These are phyloP conservation scores for Hanseniaspora sp. DNA, from an alignment of 1,139 yeast species.

Conservation along the genomic window DNA sequence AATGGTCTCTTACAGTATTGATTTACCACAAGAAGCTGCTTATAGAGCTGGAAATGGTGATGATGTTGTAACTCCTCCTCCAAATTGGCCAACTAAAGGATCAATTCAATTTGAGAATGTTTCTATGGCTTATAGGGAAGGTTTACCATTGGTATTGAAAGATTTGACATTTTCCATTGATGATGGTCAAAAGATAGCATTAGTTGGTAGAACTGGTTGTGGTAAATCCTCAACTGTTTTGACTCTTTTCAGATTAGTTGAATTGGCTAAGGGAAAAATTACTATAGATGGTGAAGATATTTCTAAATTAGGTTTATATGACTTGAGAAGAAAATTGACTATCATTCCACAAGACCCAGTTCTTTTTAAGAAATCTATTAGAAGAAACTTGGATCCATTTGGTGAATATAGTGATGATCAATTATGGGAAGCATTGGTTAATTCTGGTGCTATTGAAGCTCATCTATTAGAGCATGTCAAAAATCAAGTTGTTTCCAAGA, in stretches of 20 bases:
- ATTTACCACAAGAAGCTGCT: constrained; percentile 53
- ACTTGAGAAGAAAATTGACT: constrained; percentile 49
- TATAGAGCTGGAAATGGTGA: constrained; percentile 37
- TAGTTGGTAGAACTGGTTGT: constrained; percentile 73
- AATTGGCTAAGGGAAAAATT: constrained; percentile 43
- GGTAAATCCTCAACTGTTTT: constrained; percentile 62
- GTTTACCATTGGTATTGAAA: constrained; percentile 52
- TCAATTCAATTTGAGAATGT: constrained; percentile 43
- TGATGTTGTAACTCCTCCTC: constrained; percentile 37
- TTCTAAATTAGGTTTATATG: constrained; percentile 43
- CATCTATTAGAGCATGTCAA: constrained; percentile 16
- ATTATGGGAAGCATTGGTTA: constrained; percentile 44
- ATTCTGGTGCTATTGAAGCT: constrained; percentile 43
- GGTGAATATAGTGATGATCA: constrained; percentile 40
- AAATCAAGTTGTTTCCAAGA: constrained; percentile 1
- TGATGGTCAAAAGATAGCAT: constrained; percentile 55
- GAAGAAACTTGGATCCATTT: constrained; percentile 62
- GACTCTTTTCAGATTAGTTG: constrained; percentile 51
- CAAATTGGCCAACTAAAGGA: constrained; percentile 48
- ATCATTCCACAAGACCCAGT: constrained; percentile 78
- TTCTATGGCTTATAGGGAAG: constrained; percentile 52
- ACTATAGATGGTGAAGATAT: constrained; percentile 53
- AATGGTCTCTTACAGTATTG: constrained; percentile 53
- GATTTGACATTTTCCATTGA: constrained; percentile 35
- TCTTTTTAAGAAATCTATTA: constrained; percentile 52